Conservation (phyloP, 192 early-diverging fungal genomes). For the Backusella psychrophila region DNA sequence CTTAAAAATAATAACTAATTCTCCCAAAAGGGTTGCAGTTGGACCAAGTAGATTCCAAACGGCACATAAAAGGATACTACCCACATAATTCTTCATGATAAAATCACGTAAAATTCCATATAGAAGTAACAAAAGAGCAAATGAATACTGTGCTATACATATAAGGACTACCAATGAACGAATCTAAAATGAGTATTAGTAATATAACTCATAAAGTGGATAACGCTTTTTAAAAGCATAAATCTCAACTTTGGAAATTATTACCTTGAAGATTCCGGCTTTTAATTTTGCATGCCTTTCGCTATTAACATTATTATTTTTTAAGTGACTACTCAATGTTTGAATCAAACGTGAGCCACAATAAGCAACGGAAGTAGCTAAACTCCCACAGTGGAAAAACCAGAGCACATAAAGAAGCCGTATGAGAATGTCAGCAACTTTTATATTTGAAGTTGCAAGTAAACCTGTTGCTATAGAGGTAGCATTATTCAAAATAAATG, state of each 20-base stretch:
- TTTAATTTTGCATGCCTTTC: conserved; percentile 18
- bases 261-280: conserved; percentile 18
- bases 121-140: conserved; percentile 25
- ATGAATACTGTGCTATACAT: conserved; percentile 6
- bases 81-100: conserved; percentile 16
- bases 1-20: conserved; percentile 23
- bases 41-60: conserved; percentile 25
- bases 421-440: conserved; percentile 3
- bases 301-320: conserved; percentile 10
- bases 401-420: conserved; percentile 26
- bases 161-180: conserved; percentile 18
- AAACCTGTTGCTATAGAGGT: conserved; percentile 20
- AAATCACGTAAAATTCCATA: conserved; percentile 31
- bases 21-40: conserved; percentile 9
- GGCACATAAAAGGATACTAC: conserved; percentile 8
- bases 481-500: conserved; percentile 22
- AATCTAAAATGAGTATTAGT: neutral
- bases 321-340: conserved; percentile 12
- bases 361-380: conserved; percentile 13
- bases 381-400: conserved; percentile 18
- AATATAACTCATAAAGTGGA: too few relatives aligned
- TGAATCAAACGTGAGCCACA: conserved; percentile 15
- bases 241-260: neutral
- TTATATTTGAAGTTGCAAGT: conserved; percentile 7
- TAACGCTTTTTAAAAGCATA: too few relatives aligned